Percentiles rank a stretch among this genome's conserved stretches.
phyloP scores from a whole-genome alignment of 176 grass and related monocot genomes.

The Aechmea fasciata region DNA sequence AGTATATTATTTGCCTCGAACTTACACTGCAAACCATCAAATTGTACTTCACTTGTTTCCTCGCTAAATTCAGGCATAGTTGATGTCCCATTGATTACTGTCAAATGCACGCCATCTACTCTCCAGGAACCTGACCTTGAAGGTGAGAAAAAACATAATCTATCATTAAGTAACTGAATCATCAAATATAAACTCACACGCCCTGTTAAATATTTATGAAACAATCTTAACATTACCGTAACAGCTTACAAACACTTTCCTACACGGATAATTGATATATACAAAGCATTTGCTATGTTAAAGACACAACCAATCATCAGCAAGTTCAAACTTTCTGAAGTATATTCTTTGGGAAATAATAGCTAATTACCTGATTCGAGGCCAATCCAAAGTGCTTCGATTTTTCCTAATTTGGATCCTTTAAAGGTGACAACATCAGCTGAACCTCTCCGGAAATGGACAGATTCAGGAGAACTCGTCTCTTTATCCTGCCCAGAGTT shows the following conservation, averaged over 20 bases:
- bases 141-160: conserved; percentile 9
- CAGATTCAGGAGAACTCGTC: conserved; percentile 1
- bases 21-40: conserved; percentile 48
- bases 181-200: neutral
- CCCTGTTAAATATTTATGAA: neutral
- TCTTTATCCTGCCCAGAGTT: conserved; percentile 21
- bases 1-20: conserved; percentile 41
- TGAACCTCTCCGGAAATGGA: conserved; percentile 62
- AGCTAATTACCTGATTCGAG: conserved; percentile 75
- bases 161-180: neutral
- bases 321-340: too few relatives aligned
- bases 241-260: neutral
- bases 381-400: conserved; percentile 79
- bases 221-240: neutral
- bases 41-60: conserved; percentile 21
- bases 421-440: conserved; percentile 58
- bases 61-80: conserved; percentile 19
- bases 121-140: conserved; percentile 90
- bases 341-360: too few relatives aligned
- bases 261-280: neutral
- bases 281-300: too few relatives aligned
- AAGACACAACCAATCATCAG: too few relatives aligned
- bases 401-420: conserved; percentile 49
- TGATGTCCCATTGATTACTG: conserved; percentile 44
- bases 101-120: conserved; percentile 58